Evolutionary conservation across 1,139 yeast species (phyloP).

Genomic region (Saccharomyces pastorianus): DNA sequence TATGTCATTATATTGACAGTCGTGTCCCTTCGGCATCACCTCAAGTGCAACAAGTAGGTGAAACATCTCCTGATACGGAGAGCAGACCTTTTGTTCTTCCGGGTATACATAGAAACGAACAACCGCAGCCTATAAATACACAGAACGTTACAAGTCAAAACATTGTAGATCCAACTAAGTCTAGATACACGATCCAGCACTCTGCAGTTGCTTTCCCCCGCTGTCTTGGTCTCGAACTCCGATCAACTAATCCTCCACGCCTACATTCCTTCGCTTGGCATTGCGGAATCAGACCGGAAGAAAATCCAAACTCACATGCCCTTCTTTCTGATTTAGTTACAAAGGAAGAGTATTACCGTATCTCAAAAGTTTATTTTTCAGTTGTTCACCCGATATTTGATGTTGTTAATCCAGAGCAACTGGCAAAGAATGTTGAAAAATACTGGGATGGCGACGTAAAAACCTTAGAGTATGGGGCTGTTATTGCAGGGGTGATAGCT

Average conservation of each 20-base stretch:
- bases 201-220: conserved; percentile 11
- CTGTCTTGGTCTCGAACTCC: conserved; percentile 9
- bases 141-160: conserved; percentile 1
- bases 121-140: neutral
- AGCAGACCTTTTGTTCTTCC: neutral
- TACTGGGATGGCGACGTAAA: conserved; percentile 3
- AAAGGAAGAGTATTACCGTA: conserved; percentile 5
- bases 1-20: conserved; percentile 7
- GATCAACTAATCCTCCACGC: conserved; percentile 9
- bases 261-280: conserved; percentile 11
- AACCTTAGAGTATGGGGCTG: conserved; percentile 7
- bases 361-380: conserved; percentile 3
- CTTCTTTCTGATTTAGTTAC: conserved; percentile 3
- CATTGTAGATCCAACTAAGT: conserved; percentile 5
- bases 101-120: neutral
- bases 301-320: conserved; percentile 4
- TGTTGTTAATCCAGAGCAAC: conserved; percentile 3
- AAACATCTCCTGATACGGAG: neutral
- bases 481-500: conserved; percentile 8
- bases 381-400: conserved; percentile 10
- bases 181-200: conserved; percentile 5
- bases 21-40: neutral
- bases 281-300: conserved; percentile 9
- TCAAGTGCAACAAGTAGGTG: neutral
- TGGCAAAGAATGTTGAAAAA: neutral